A percentile compares a stretch with the other conserved stretches of the same genome.
phyloP scores from a whole-genome alignment of 2,329 filamentous ascomycete genomes.

The Microsporum ferrugineum region DNA sequence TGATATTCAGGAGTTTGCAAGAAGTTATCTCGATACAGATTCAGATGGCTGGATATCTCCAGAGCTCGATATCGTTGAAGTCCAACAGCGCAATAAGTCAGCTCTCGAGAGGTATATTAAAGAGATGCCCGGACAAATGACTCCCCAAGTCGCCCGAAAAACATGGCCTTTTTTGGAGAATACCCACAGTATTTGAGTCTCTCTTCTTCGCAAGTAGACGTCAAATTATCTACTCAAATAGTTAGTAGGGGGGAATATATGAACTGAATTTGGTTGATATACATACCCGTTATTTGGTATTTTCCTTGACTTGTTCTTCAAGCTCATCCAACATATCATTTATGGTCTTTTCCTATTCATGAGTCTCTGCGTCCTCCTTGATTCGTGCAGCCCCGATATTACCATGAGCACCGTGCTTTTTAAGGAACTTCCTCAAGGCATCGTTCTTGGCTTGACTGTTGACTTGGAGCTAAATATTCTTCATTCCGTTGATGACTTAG shows the following conservation, averaged over 20 bases:
- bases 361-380: not conserved
- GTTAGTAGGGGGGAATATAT: too few relatives aligned
- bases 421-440: not conserved
- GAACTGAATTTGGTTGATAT: too few relatives aligned
- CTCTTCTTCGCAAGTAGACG: too few relatives aligned
- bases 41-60: conserved; percentile 28
- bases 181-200: too few relatives aligned
- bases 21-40: conserved; percentile 24
- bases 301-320: not conserved
- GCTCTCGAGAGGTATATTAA: not conserved
- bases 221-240: too few relatives aligned
- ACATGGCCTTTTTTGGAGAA: not conserved
- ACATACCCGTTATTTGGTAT: too few relatives aligned
- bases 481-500: conserved; percentile 3
- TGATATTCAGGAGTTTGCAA: conserved; percentile 12
- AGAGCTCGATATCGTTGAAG: conserved; percentile 16
- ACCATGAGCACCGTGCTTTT: not conserved
- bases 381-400: not conserved
- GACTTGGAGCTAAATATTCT: conserved; percentile 6
- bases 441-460: not conserved
- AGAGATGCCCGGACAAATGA: not conserved
- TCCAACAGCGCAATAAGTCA: not conserved
- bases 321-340: too few relatives aligned
- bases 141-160: not conserved
- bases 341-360: too few relatives aligned